Evolutionary conservation across 2,329 filamentous ascomycete species (phyloP), one percentile per base, ranked within the genome.

Genomic region (Emericellopsis atlantica): DNA sequence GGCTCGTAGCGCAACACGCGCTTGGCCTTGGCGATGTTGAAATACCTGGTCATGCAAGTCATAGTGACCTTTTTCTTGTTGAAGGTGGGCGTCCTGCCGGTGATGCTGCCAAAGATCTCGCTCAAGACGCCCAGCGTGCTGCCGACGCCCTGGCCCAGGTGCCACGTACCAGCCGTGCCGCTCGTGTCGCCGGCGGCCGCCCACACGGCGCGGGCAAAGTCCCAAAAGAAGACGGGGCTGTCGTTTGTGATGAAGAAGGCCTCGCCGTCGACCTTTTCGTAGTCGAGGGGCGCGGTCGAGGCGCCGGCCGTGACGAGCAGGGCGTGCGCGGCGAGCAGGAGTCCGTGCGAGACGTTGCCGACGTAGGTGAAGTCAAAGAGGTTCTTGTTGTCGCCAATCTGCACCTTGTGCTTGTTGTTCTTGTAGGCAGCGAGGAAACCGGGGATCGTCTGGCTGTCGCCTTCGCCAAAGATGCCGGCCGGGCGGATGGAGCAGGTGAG

Each of bases 181-280:
- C 62, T 60, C 7, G 63, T 56, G 43, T 60, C 67, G 31, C 77
- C 77, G 10, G 74, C 74, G 34, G 69, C 70, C 47, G 64, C 65
- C 86, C 86, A 96, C 37, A 95, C 72, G 32, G 79, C 77, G 33
- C 85, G 74, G 44, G 84, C 77, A 56, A 93, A 84, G 60, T 94
- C 87, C 79, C 92, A 93, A 61, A 95, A 93, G 58, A 90, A 90
- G 16, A 93, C 70, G 5, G 90, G 90, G 50, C 78, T 70, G 61
- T 88, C 85, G 59, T 96, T 96, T 43, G 87, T 92, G 54, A 96
- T 76, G 64, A 95, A 79, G 66, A 96, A 90, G 39, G 80, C 80
- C 59, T 95, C 81, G 44, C 90, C 92, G 56, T 89, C 84, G 39
- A 89, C 78, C 44, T 72, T 72, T 64, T 87, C 82, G 61, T 78